Evolutionary conservation across 2,329 filamentous ascomycete species (phyloP), one percentile per base, ranked within the genome.

Genomic region (Lachnellula hyalina): DNA sequence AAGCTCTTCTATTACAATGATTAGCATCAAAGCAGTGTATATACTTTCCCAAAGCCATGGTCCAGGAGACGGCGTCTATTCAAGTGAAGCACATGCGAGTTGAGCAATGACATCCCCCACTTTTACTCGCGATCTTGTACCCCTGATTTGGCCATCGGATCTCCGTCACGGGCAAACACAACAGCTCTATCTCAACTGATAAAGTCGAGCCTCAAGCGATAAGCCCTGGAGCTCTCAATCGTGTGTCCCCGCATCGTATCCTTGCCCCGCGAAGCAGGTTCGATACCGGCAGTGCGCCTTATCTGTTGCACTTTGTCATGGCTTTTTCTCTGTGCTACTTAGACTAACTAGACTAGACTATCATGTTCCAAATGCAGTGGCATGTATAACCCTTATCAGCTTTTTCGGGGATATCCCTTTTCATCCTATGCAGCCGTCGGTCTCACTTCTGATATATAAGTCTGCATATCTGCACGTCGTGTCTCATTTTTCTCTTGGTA

Each of bases 121-220:
- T 50, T 38, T 54, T 49, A 45, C n/a, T 7, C 34, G 15, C 25
- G 12, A 47, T 49, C 19, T 53, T 53, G 40, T 36, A 34, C 21
- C 46, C 40, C 23, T 54, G 42, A 21, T 32, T 32, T 32, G 28
- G 28, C 28, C 38, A 50, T 54, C 52, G 47, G 52, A 50, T 50
- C 52, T 50, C 47, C 40, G 47, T 32, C 15, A 17, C 41, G 19
- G n/a, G 41, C 28, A 32, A 32, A 32, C 28, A 9, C 28, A 17
- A 49, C 49, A 17, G 15, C 49, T 17, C 19, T 40, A 15, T 40
- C 14, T n/a, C 36, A 15, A 15, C n/a, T 15, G 36, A 40, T 40
- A 40, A 40, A 17, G 28, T 32, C 28, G 8, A 32, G 36, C 36
- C 14, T 8, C 14, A 40, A n/a, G 36, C 36, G 36, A 40, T 40